Base-by-base conservation (phyloP, 352 stramenopile genomes). In the Phytophthora capsici region DNA sequence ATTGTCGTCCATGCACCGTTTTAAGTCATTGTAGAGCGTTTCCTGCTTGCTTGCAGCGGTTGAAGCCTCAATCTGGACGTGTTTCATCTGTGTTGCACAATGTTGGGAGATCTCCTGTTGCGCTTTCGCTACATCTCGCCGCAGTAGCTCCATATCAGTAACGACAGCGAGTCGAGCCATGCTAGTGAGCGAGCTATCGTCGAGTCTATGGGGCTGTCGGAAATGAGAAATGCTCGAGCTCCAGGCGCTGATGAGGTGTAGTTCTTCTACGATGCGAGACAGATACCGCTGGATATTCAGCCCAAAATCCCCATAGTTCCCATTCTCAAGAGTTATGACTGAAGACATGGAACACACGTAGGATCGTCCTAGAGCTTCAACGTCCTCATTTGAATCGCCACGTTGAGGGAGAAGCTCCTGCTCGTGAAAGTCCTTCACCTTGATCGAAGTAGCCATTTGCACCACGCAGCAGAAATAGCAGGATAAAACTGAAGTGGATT, bases 231-330 rank as follows among this genome's bases (percentile, higher is more conserved):
- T 43, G 9, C 53, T 57, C 3, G 54, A 51, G 17, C 70, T 73
- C 77, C 77, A 89, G 20, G 52, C 61, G 32, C 77, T 80, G 43
- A 89, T 69, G 14, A 80, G 63, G 23, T 87, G 73, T 5, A 86
- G 68, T 32, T 89, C 80, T 37, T 86, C 70, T 14, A 80, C 73
- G n/a, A 89, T 87, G 17, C 73, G 57, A 61, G 59, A 72, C 36
- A 86, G 65, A 45, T 84, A 89, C 14, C 70, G 51, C 53, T 83
- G 77, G 1, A 82, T 69, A 26, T 65, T 82, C 1, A 63, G 44
- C 3, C 61, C 40, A 17, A 88, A 56, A n/a, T 78, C 67, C 25
- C 37, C 36, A 26, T 17, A 52, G 26, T 55, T 56, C 12, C 23
- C 47, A 19, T 37, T 25, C 7, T 63, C 61, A 48, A 88, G 57